Evolutionary conservation across 176 grass and related monocot genomes (phyloP).

Genomic region (Themeda triandra): DNA sequence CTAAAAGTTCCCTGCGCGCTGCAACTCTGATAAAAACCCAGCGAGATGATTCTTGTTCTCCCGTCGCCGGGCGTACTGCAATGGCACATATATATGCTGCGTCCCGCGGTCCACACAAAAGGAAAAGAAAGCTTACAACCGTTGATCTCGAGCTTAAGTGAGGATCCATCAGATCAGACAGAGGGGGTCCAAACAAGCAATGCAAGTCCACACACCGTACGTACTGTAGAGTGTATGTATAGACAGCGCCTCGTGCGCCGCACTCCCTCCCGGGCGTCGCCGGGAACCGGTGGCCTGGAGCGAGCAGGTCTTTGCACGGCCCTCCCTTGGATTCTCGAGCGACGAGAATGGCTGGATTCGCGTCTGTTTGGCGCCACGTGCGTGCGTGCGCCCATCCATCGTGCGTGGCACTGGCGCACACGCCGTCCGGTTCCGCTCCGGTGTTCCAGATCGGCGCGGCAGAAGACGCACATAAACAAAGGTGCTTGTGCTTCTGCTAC

Average conservation of each 20-base stretch:
- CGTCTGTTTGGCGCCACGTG: constrained; percentile 24
- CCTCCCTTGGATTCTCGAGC: constrained; percentile 23
- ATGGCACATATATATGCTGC: too few relatives aligned
- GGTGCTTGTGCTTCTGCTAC: constrained; percentile 7
- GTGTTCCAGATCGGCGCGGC: not conserved
- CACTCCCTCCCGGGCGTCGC: not conserved
- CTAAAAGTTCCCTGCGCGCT: too few relatives aligned
- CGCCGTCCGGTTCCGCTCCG: not conserved
- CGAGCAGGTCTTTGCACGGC: not conserved
- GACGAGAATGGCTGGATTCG: not conserved
- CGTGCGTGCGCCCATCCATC: not conserved
- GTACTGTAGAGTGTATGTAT: too few relatives aligned
- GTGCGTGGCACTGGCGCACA: not conserved
- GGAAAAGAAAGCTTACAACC: too few relatives aligned
- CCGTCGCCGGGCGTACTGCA: too few relatives aligned
- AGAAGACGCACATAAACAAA: not conserved
- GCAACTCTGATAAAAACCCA: too few relatives aligned
- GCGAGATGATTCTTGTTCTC: too few relatives aligned
- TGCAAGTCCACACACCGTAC: not conserved
- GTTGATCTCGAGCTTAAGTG: too few relatives aligned
- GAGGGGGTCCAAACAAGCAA: not conserved
- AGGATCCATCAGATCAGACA: too few relatives aligned
- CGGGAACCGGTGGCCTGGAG: not conserved
- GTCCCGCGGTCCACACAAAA: too few relatives aligned
- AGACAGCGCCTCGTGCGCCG: not conserved